Conservation (phyloP, 2,329 filamentous ascomycete species). For the Calonectria hongkongensis region DNA sequence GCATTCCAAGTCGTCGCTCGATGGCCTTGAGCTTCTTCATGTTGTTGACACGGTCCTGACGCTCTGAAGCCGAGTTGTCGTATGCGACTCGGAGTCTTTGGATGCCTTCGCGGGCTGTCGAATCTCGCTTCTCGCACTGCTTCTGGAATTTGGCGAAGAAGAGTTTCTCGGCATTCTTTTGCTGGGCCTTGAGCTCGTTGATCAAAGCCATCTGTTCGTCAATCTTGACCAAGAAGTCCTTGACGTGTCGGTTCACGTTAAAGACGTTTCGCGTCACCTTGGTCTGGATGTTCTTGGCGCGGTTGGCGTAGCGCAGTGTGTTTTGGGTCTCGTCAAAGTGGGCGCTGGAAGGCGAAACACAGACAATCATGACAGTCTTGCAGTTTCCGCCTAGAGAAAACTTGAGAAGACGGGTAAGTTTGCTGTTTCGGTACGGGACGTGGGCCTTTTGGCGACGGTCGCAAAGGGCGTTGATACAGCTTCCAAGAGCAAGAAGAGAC, state of each 20-base stretch:
- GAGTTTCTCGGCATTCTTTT: conserved; percentile 88
- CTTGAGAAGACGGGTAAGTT: conserved; percentile 94
- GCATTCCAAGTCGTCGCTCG: conserved; percentile 87
- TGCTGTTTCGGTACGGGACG: conserved; percentile 98
- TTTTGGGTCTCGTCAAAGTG: conserved; percentile 99
- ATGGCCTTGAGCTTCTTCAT: conserved; percentile 90
- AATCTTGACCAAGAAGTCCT: conserved; percentile 99
- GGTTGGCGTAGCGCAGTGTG: conserved; percentile 96
- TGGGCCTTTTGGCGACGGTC: conserved; percentile 94
- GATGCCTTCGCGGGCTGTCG: conserved; percentile 84
- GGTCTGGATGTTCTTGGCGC: conserved; percentile 99
- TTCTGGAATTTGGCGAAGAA: conserved; percentile 94
- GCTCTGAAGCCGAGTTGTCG: conserved; percentile 85
- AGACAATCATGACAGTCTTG: conserved; percentile 99
- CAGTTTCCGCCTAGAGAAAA: conserved; percentile 98
- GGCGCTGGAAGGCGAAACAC: conserved; percentile 94
- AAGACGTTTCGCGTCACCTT: conserved; percentile 99
- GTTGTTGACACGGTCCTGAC: conserved; percentile 84
- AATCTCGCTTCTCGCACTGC: conserved; percentile 89
- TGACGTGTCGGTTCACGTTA: conserved; percentile 99
- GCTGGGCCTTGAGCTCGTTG: conserved; percentile 94
- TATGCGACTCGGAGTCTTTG: conserved; percentile 87
- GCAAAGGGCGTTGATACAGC: conserved; percentile 98
- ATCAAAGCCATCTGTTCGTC: conserved; percentile 99
- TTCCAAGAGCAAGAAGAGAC: conserved; percentile 92